Conservation (phyloP, 148 eudicot genomes). For the Vaccinium myrtillus region DNA sequence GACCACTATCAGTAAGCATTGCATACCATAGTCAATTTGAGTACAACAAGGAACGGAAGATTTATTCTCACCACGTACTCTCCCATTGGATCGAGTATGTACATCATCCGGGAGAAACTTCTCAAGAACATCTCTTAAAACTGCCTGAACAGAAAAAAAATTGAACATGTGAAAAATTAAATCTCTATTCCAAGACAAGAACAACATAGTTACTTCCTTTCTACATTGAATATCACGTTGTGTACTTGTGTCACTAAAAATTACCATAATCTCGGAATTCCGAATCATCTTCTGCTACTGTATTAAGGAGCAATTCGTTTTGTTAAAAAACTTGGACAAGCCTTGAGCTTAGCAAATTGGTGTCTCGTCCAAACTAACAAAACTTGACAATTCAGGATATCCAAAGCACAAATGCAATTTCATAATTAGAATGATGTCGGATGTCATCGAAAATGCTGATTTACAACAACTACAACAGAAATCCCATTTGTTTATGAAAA, state of each 20-base stretch:
- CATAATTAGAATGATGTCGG: background rate
- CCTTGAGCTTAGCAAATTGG: background rate
- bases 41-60: background rate
- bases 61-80: slow-evolving; percentile 76
- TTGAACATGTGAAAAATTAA: slow-evolving; percentile 13
- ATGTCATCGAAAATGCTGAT: background rate
- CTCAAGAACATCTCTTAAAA: slow-evolving; percentile 76
- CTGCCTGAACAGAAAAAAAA: slow-evolving; percentile 54
- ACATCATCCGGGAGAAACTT: slow-evolving; percentile 78
- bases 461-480: background rate
- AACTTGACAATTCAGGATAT: background rate
- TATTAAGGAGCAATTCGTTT: background rate
- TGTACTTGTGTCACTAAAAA: background rate
- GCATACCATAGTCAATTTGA: background rate
- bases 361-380: background rate
- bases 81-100: slow-evolving; percentile 81
- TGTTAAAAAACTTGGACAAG: background rate
- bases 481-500: background rate
- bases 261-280: background rate
- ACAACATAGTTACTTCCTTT: background rate
- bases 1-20: slow-evolving; percentile 12
- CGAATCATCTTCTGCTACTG: background rate
- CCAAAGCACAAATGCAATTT: background rate
- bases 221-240: slow-evolving; percentile 4
- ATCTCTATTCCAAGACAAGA: background rate